These are phyloP conservation scores for Exutisphaerella laricina DNA, from an alignment of 2,329 filamentous ascomycete genomes.

Conservation along the genomic window DNA sequence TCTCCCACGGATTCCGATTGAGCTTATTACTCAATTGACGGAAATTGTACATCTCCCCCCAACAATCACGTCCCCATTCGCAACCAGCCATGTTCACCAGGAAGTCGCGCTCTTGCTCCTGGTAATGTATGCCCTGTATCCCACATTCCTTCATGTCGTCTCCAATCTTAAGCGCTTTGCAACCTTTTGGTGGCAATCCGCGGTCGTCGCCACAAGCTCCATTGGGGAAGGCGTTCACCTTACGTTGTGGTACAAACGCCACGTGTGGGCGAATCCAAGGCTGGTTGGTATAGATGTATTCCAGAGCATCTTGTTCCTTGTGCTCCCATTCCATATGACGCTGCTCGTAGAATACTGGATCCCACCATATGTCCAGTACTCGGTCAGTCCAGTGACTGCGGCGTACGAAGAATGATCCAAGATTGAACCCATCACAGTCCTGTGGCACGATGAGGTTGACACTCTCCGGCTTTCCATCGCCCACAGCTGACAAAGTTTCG, in stretches of 20 bases:
- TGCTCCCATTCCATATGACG: constrained; percentile 99
- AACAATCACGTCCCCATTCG: constrained; percentile 94
- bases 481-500: constrained; percentile 63
- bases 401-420: constrained; percentile 89
- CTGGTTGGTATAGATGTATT: constrained; percentile 84
- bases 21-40: constrained; percentile 84
- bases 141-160: constrained; percentile 29
- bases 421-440: constrained; percentile 92
- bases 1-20: constrained; percentile 78
- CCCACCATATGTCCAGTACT: constrained; percentile 95
- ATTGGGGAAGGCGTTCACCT: constrained; percentile 88
- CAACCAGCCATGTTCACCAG: constrained; percentile 98
- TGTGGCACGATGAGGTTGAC: constrained; percentile 86
- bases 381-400: constrained; percentile 86
- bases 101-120: constrained; percentile 80
- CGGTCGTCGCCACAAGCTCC: constrained; percentile 79
- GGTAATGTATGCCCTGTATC: constrained; percentile 65
- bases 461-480: constrained; percentile 70
- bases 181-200: constrained; percentile 54
- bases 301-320: constrained; percentile 93
- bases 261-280: constrained; percentile 88
- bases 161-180: constrained; percentile 21
- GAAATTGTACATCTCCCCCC: constrained; percentile 96
- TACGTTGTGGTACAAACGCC: constrained; percentile 83
- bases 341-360: constrained; percentile 94